Conservation (phyloP, 2,329 filamentous ascomycete species). For the Penicillium capsulatum region DNA sequence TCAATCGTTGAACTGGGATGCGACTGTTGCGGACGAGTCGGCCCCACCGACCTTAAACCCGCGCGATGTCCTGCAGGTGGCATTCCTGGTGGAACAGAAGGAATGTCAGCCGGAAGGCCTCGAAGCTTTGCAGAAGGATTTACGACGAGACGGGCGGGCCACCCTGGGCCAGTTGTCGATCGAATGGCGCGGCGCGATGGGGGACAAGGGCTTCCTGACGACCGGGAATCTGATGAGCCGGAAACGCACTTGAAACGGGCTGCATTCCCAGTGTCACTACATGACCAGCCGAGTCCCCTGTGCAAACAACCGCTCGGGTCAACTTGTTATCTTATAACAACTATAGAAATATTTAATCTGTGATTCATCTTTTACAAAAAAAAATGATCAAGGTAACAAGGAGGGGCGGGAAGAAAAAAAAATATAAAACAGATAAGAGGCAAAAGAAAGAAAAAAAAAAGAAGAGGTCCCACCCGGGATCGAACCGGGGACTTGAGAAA, state of each 20-base stretch:
- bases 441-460: no score
- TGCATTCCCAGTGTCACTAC: slow-evolving; percentile 10
- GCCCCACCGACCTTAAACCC: slow-evolving; percentile 52
- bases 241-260: slow-evolving; percentile 32
- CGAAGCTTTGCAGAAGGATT: slow-evolving; percentile 50
- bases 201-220: slow-evolving; percentile 78
- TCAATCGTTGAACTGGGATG: slow-evolving; percentile 54
- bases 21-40: slow-evolving; percentile 31
- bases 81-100: slow-evolving; percentile 58
- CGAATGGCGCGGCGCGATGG: slow-evolving; percentile 86
- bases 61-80: slow-evolving; percentile 62
- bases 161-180: slow-evolving; percentile 78
- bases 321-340: no score
- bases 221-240: slow-evolving; percentile 69
- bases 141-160: slow-evolving; percentile 51
- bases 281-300: slow-evolving; percentile 9
- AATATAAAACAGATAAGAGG: no score
- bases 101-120: slow-evolving; percentile 43
- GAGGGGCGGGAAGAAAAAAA: no score
- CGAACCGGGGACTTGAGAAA: no score
- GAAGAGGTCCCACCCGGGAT: no score
- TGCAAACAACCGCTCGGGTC: slow-evolving; percentile 17
- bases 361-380: no score
- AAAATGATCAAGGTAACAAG: no score
- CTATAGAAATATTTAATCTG: no score